Evolutionary conservation across 371 early-diverging fungal genomes (phyloP).

Genomic region (Saksenaea vasiformis): DNA sequence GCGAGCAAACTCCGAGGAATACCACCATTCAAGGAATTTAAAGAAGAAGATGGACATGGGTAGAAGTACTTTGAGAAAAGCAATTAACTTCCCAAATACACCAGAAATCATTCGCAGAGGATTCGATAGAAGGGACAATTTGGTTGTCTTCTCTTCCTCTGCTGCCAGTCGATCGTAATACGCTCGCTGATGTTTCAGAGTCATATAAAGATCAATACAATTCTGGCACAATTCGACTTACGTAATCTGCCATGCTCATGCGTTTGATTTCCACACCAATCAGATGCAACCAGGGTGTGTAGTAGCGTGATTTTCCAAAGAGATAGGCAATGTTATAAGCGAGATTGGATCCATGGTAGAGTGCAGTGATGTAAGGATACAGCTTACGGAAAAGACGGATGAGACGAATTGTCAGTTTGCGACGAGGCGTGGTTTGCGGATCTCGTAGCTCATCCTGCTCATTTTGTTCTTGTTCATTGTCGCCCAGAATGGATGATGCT

Average conservation of each 20-base stretch:
- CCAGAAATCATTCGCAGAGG: constrained; percentile 24
- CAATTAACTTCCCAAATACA: constrained; percentile 60
- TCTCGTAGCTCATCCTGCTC: constrained; percentile 38
- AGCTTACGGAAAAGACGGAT: constrained; percentile 52
- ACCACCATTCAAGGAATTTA: constrained; percentile 96
- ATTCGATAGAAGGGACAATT: constrained; percentile 20
- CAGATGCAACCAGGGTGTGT: constrained; percentile 80
- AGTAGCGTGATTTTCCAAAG: constrained; percentile 77
- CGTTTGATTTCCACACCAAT: constrained; percentile 77
- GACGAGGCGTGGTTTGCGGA: constrained; percentile 13
- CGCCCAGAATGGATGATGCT: constrained; percentile 69
- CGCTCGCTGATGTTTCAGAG: constrained; percentile 26
- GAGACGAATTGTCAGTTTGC: constrained; percentile 37
- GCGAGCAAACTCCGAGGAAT: constrained; percentile 72
- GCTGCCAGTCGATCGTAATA: constrained; percentile 39
- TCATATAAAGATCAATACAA: not conserved
- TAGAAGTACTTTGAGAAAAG: constrained; percentile 72
- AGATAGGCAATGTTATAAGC: constrained; percentile 79
- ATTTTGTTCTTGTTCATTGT: constrained; percentile 41
- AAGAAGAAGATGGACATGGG: constrained; percentile 91
- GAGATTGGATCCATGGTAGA: constrained; percentile 64
- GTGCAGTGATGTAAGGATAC: constrained; percentile 72
- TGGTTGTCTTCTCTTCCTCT: not conserved
- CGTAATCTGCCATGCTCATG: constrained; percentile 81
- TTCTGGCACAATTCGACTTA: constrained; percentile 38